Base-by-base conservation (phyloP, 306 rosid species). In the Fragaria ananassa region DNA sequence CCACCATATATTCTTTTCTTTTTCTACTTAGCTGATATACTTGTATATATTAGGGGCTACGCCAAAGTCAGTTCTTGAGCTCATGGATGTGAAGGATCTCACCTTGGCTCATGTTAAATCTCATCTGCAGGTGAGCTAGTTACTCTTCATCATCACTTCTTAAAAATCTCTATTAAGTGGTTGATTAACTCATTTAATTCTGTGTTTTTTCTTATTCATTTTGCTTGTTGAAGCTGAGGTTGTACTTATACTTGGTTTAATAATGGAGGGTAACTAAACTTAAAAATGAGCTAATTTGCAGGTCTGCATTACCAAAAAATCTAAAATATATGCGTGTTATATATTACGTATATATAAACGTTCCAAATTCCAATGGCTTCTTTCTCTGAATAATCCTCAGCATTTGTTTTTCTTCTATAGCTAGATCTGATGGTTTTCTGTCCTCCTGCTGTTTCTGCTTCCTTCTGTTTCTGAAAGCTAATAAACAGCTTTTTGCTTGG, bases 51-150 rank as follows among this genome's bases (percentile, higher is more conserved):
- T 75, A 95, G 99, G 99, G 85, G 99, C 99, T 46, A 95, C 99
- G 4, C 99, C 99, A 6, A 95, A 95, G 81, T 95, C 99, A 78
- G 99, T 95, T 85, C 99, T 95, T 82, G 99, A 95, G 88, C 99
- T 95, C 63, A 95, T 95, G 99, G 99, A 95, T 95, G 99, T 89
- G 49, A 95, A 95, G 84, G 99, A 95, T 95, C 96, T 95, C 83
- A 95, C 99, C 68, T 88, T 95, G 72, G 99, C 99, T 37, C 99
- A 95, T 92, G 99, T 95, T 68, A 95, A 95, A 83, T 95, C 99
- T 76, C 99, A 95, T 85, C 88, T 95, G 72, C 99, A 95, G 97
- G 99, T 95, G 42, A 71, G 75, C 8, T 15, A 17, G 44, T 14
- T 72, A 53, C 31, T 35, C 62, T 72, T 23, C 19, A 4, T 35